Base-by-base conservation (phyloP, 495 filamentous ascomycete genomes). In the Parmelia sp. region DNA sequence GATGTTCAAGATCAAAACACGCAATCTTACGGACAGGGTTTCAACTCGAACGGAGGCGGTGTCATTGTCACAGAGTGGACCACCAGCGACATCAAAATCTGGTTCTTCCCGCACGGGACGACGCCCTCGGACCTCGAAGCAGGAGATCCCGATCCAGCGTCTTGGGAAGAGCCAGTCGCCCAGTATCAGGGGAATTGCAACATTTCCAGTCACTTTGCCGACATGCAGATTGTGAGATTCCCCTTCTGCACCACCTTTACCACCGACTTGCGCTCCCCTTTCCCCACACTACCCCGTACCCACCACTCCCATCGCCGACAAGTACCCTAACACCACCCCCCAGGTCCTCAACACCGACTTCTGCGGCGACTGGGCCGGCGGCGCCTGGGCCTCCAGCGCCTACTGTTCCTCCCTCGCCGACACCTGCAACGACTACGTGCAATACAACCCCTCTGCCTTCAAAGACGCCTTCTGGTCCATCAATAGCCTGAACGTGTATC, bases 331-430 rank as follows among this genome's bases (percentile, higher is more conserved):
- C n/a, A n/a, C 3, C n/a, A 9, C 25, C 25, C 10, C 14, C 27
- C 19, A 53, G 49, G 80, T 95, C 62, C 86, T 96, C 71, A 84
- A 97, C 74, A 89, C 85, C 0, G 88, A 86, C 1, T 91, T 96
- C 76, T 97, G 93, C 74, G 93, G 93, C 53, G 85, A 90, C 69
- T 96, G 90, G 89, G 91, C 91, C 35, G 92, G 90, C 40, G 66
- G 65, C 1, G 76, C 79, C 64, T 83, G 76, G 77, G 66, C 65
- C 23, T 35, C 64, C 10, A 65, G 66, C 51, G 75, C 74, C 55
- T 17, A 44, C 7, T 68, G 69, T 33, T 64, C 76, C 65, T 70
- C 75, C 57, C 66, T 73, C 17, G 75, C 82, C 0, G 75, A 74
- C 42, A 81, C 81, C 40, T 90, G 88, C 73, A 74, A 77, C 15